Percentiles rank a stretch among this genome's conserved stretches.
Conservation (phyloP, 2,329 filamentous ascomycete genomes). For the Colletotrichum sp. region DNA sequence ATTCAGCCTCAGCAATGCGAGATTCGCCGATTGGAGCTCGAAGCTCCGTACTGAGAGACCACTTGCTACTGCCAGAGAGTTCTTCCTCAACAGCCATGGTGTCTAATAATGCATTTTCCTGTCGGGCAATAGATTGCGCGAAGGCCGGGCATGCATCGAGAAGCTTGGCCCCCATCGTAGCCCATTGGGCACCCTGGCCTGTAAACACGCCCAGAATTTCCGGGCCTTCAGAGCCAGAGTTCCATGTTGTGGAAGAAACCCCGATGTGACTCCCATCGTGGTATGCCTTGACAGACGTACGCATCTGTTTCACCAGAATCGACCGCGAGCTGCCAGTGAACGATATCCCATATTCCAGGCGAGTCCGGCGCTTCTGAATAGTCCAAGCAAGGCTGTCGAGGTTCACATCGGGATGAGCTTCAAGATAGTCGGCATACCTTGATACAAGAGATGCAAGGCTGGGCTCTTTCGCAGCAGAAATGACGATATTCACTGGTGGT, state of each 20-base stretch:
- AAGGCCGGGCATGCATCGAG: constrained; percentile 2
- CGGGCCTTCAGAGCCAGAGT: not conserved
- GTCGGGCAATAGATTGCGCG: not conserved
- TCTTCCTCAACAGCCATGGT: not conserved
- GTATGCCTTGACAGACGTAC: constrained; percentile 12
- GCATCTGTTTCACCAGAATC: not conserved
- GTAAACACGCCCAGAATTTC: constrained; percentile 24
- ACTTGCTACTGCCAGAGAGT: not conserved
- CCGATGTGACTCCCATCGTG: constrained; percentile 12
- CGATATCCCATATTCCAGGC: constrained; percentile 1
- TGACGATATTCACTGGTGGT: not conserved
- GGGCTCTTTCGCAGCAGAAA: not conserved
- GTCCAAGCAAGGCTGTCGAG: constrained; percentile 23
- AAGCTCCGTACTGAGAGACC: not conserved
- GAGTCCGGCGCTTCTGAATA: constrained; percentile 11
- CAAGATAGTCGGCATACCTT: not conserved
- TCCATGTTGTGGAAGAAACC: not conserved
- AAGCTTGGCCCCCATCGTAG: constrained; percentile 23
- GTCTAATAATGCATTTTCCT: constrained; percentile 8
- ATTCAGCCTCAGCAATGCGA: constrained; percentile 21
- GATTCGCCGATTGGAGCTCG: not conserved
- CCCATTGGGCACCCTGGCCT: constrained; percentile 30
- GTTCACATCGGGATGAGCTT: not conserved
- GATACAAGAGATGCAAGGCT: not conserved
- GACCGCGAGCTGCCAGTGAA: constrained; percentile 21